Percentiles rank a stretch among this genome's conserved stretches.
These are phyloP conservation scores for Nemania sp. DNA, from an alignment of 2,329 filamentous ascomycete species.

Conservation along the genomic window DNA sequence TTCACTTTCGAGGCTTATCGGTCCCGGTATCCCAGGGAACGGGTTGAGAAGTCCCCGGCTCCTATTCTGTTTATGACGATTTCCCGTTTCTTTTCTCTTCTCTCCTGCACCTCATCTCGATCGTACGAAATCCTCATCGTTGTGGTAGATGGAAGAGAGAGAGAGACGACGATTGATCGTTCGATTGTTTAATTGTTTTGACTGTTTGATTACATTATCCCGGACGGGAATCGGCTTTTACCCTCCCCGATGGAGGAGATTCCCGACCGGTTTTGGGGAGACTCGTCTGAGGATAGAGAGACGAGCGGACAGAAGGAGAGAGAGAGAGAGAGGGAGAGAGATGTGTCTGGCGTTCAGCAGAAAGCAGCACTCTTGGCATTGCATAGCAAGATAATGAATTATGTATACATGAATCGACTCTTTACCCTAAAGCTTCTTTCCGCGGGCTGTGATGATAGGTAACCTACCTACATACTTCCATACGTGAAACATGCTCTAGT, in stretches of 20 bases:
- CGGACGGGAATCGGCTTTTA: slow-evolving; percentile 3
- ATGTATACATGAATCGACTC: neutral
- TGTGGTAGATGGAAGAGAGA: neutral
- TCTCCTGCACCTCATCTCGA: neutral
- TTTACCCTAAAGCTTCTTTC: no score
- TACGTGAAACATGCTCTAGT: no score
- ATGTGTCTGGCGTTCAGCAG: no score
- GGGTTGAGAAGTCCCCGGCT: neutral
- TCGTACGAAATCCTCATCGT: neutral
- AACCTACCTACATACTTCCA: no score
- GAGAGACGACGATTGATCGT: no score
- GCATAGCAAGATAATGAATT: neutral
- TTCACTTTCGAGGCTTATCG: no score
- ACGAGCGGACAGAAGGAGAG: no score
- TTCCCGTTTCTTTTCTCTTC: neutral
- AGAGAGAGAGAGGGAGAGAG: no score
- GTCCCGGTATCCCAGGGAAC: neutral
- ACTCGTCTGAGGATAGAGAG: no score
- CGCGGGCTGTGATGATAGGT: no score
- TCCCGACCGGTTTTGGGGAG: no score
- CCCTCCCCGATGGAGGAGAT: neutral
- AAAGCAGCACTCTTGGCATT: neutral
- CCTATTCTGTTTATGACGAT: neutral
- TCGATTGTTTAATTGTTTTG: no score
- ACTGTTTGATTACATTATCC: slow-evolving; percentile 11